phyloP scores from a whole-genome alignment of 179 eudicot genomes.

The Spergularia azorica region DNA sequence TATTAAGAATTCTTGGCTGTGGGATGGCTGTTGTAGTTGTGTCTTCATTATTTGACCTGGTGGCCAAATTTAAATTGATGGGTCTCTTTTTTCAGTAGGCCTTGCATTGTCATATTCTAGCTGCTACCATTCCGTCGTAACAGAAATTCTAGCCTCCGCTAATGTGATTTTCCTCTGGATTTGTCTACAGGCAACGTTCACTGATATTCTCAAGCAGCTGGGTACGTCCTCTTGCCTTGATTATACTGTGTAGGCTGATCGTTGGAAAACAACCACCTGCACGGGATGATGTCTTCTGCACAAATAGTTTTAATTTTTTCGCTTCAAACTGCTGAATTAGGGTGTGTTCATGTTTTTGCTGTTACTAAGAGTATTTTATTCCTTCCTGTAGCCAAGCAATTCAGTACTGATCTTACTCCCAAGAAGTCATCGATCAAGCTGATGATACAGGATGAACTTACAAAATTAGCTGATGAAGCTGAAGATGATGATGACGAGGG shows the following conservation, averaged over 20 bases:
- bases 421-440: constrained; percentile 68
- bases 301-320: background rate
- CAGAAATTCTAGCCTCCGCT: background rate
- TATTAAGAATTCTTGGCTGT: background rate
- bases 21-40: background rate
- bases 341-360: background rate
- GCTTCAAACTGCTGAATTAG: background rate
- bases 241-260: background rate
- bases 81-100: background rate
- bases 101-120: background rate
- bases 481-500: constrained; percentile 5
- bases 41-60: background rate
- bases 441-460: constrained; percentile 84
- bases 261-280: background rate
- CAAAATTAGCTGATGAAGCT: constrained; percentile 69
- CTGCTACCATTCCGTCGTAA: background rate
- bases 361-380: background rate
- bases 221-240: constrained; percentile 41
- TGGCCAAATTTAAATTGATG: background rate
- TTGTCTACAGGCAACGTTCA: constrained; percentile 84
- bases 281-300: constrained; percentile 1
- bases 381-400: constrained; percentile 54
- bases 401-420: constrained; percentile 55
- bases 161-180: constrained; percentile 17
- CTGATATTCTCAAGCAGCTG: constrained; percentile 84